Conservation (phyloP, 1,139 yeast species). For the Taphrina wiesneri region DNA sequence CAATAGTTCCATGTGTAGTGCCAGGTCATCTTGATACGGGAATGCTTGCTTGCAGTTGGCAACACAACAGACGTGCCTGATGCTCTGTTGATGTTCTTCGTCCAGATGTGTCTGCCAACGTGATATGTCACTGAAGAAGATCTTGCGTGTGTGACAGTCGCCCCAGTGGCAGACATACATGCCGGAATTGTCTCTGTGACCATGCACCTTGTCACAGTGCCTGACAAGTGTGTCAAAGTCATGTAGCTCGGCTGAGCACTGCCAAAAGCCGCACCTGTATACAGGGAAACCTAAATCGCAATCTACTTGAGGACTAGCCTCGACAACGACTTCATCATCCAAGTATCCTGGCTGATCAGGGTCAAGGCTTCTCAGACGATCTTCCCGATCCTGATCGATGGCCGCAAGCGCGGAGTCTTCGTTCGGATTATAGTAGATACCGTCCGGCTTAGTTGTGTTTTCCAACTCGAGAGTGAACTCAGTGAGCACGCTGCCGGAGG, state of each 20-base stretch:
- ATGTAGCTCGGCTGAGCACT: constrained; percentile 15
- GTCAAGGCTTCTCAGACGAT: background rate
- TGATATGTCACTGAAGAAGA: background rate
- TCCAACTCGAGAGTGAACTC: background rate
- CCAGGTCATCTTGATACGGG: constrained; percentile 11
- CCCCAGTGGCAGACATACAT: constrained; percentile 10
- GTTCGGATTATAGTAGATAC: background rate
- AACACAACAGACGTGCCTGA: constrained; percentile 1
- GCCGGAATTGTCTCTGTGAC: constrained; percentile 1
- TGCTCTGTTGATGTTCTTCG: constrained; percentile 15
- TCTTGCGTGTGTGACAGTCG: background rate
- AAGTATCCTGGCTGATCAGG: background rate
- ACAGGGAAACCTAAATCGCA: background rate
- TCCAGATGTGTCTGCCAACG: constrained; percentile 18
- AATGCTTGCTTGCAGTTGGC: constrained; percentile 8
- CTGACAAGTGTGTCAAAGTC: constrained; percentile 5
- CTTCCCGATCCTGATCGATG: background rate
- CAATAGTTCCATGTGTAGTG: background rate
- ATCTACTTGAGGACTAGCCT: background rate
- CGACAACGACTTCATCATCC: background rate
- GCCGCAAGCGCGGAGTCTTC: background rate
- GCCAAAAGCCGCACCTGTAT: constrained; percentile 5
- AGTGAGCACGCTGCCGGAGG: background rate
- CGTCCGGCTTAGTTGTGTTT: background rate
- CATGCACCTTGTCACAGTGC: constrained; percentile 16